Base-by-base conservation (phyloP, 345 rosid genomes). In the Orychophragmus violaceus region DNA sequence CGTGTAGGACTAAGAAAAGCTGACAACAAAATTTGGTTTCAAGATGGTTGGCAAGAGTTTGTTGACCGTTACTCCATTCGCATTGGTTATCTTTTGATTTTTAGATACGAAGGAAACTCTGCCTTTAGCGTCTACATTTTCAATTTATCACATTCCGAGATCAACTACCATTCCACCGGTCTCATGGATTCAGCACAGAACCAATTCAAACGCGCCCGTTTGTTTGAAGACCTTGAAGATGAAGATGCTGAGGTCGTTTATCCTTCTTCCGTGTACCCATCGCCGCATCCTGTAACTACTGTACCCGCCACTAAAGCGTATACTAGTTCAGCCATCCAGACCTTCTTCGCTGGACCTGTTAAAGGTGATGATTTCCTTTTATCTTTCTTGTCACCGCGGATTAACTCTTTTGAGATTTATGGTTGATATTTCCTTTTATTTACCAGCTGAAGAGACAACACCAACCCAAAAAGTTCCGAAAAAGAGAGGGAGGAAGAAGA, bases 101-200 rank as follows among this genome's bases (percentile, higher is more conserved):
- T 88, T 82, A 82, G 87, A 88, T 91, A 91, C 36, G 91, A 88
- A 81, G 96, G 96, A 14, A 84, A 78, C 64, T 85, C 94, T 22
- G 79, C 86, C 61, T 91, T 88, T 60, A 81, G 76, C 62, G 95
- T 91, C 74, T 79, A 81, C 75, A 82, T 91, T 64, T 91, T 82
- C 80, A 86, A 88, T 66, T 69, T 91, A 77, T 44, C 90, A 21
- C 67, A 75, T 65, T 86, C 89, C 8, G 93, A 88, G 81, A 85
- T 86, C 72, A 84, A 84, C 19, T 83, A 86, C 77, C 89, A 83
- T 33, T 65, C 87, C 48, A 64, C 80, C 10, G 59, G 76, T 52
- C 64, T 71, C 46, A 74, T 74, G 78, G 78, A 68, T 29, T 68
- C 77, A 1, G 75, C 76, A 12, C 78, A 64, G 63, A 70, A 68